Evolutionary conservation across 768 basidiomycete species (phyloP), one percentile per base, ranked within the genome.

Genomic region (Daedalea quercina): DNA sequence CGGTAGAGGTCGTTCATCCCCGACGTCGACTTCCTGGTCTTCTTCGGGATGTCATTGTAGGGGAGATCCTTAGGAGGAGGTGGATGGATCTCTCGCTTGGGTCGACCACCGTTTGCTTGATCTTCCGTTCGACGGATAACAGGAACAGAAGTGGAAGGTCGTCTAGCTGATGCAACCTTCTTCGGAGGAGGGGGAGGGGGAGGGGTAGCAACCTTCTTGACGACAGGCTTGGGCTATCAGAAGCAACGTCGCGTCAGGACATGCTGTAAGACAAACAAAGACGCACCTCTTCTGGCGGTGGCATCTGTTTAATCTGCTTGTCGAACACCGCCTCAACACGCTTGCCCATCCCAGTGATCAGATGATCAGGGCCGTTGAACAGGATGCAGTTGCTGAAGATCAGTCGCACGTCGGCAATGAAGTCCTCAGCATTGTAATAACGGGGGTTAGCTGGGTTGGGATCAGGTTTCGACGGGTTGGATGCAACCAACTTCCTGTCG

Each of bases 11-110:
- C 82, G 53, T 84, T 81, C 66, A 80, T 83, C 42, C 70, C 67
- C 35, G 62, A 67, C 67, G 88, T 87, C 46, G 70, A 69, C 63
- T 81, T 84, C 56, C 83, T 77, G 51, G 75, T 69, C 67, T 85
- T 85, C 72, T 84, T 86, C 26, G 88, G 84, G 2, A 65, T 76
- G 65, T 91, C 90, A 12, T 81, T 80, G 65, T 95, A 96, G 0
- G 86, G 80, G 9, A 94, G 69, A 62, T 97, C 95, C 69, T 93
- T 94, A 0, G 93, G 84, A 20, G 92, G 87, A 11, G 94, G 95
- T 3, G 95, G 91, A 64, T 97, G 95, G 25, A 97, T 94, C 68
- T 99, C 96, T 50, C 96, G 90, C 72, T 97, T 98, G 1, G 95
- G 95, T n/a, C 96, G 84, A 22, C 80, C 79, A 23, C 69, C 73